These are phyloP conservation scores for Hypoxylon lenormandii DNA, from an alignment of 495 filamentous ascomycete genomes.

Conservation along the genomic window DNA sequence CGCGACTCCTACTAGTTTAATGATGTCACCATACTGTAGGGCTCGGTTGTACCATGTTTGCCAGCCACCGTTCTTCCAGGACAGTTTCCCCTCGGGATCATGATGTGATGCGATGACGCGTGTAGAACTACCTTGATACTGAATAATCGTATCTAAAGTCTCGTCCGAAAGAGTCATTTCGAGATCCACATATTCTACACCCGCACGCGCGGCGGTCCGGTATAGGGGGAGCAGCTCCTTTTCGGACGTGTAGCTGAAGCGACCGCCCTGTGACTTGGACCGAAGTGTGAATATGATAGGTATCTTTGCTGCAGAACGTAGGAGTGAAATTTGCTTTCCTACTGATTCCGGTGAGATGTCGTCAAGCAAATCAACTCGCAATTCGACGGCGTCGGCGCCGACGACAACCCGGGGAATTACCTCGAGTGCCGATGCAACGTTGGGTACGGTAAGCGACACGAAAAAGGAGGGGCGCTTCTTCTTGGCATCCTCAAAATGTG, in stretches of 20 bases:
- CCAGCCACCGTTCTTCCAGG: conserved; percentile 91
- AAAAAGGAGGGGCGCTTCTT: conserved; percentile 88
- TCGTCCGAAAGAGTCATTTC: conserved; percentile 87
- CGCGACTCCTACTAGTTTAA: conserved; percentile 93
- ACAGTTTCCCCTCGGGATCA: conserved; percentile 80
- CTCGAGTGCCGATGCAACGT: conserved; percentile 71
- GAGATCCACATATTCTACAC: conserved; percentile 91
- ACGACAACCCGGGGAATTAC: conserved; percentile 78
- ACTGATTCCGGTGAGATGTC: conserved; percentile 83
- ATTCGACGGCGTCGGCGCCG: conserved; percentile 91
- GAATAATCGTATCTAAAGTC: conserved; percentile 62
- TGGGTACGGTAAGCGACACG: conserved; percentile 85
- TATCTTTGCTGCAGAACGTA: conserved; percentile 78
- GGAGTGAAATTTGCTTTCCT: conserved; percentile 80
- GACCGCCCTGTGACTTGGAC: conserved; percentile 85
- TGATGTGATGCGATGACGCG: conserved; percentile 96
- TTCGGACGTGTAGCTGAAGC: conserved; percentile 81
- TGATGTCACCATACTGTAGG: conserved; percentile 85
- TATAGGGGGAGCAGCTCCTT: conserved; percentile 79
- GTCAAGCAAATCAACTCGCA: conserved; percentile 90
- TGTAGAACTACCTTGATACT: conserved; percentile 74
- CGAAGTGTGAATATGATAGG: conserved; percentile 95
- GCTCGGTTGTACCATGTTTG: conserved; percentile 86
- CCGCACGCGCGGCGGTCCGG: conserved; percentile 79
- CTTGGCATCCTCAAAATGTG: conserved; percentile 73